Evolutionary conservation across 345 rosid genomes (phyloP).

Genomic region (Eucalyptus caleyi): DNA sequence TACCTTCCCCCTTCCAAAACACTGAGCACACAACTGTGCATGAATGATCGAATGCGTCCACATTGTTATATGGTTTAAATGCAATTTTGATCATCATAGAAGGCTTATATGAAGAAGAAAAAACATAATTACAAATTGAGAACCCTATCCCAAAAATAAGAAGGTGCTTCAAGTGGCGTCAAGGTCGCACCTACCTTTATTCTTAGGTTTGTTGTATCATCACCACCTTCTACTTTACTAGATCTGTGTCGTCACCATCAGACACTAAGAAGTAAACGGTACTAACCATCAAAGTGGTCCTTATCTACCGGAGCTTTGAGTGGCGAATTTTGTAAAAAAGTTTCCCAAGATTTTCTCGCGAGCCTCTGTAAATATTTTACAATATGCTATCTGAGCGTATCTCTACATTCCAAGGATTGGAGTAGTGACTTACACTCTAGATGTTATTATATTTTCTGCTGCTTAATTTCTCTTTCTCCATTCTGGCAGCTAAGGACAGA

Average conservation of each 20-base stretch:
- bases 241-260: not conserved
- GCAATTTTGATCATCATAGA: not conserved
- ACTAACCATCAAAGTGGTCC: not conserved
- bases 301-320: not conserved
- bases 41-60: not conserved
- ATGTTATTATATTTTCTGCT: not conserved
- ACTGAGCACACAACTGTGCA: not conserved
- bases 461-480: not conserved
- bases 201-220: not conserved
- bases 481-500: not conserved
- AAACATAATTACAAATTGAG: not conserved
- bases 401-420: not conserved
- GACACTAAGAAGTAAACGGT: not conserved
- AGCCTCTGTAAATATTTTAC: not conserved
- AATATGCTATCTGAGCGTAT: not conserved
- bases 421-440: not conserved
- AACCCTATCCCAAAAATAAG: not conserved
- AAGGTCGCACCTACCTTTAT: not conserved
- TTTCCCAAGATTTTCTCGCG: not conserved
- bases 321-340: not conserved
- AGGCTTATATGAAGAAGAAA: not conserved
- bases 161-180: not conserved
- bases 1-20: not conserved
- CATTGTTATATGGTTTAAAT: not conserved
- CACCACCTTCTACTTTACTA: not conserved